Percentiles rank a stretch among this genome's conserved stretches.
These are phyloP conservation scores for Penicillium canariense DNA, from an alignment of 495 filamentous ascomycete genomes.

Conservation along the genomic window DNA sequence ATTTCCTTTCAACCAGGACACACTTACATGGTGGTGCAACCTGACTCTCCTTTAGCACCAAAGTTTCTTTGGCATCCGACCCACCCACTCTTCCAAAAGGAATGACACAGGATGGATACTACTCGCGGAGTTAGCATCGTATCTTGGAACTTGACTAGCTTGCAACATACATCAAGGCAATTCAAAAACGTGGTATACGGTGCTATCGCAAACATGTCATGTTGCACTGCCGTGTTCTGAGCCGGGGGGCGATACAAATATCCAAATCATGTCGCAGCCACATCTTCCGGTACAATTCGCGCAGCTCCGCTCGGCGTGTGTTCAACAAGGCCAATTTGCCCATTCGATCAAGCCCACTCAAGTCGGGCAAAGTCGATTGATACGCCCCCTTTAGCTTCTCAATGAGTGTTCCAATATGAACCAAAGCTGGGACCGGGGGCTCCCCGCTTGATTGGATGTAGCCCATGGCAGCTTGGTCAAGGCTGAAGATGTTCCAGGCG, in stretches of 20 bases:
- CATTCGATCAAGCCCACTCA: conserved; percentile 14
- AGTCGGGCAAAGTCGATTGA: conserved; percentile 9
- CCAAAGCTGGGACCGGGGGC: conserved; percentile 18
- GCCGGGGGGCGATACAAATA: conserved; percentile 40
- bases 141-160: background rate
- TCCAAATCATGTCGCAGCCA: conserved; percentile 38
- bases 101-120: conserved; percentile 36
- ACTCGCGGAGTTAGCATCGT: background rate
- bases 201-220: conserved; percentile 44
- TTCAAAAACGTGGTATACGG: conserved; percentile 45
- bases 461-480: conserved; percentile 15
- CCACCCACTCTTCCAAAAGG: conserved; percentile 24
- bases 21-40: conserved; percentile 17
- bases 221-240: conserved; percentile 42
- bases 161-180: conserved; percentile 41
- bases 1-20: background rate
- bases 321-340: conserved; percentile 19
- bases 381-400: background rate
- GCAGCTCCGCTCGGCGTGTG: conserved; percentile 15
- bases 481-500: conserved; percentile 17
- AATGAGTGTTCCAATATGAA: conserved; percentile 6
- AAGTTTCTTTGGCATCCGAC: conserved; percentile 11
- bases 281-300: conserved; percentile 30
- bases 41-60: conserved; percentile 13
- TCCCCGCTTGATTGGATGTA: conserved; percentile 18